Evolutionary conservation across 805 yeast genomes (phyloP).

Genomic region (Komagataella populi): DNA sequence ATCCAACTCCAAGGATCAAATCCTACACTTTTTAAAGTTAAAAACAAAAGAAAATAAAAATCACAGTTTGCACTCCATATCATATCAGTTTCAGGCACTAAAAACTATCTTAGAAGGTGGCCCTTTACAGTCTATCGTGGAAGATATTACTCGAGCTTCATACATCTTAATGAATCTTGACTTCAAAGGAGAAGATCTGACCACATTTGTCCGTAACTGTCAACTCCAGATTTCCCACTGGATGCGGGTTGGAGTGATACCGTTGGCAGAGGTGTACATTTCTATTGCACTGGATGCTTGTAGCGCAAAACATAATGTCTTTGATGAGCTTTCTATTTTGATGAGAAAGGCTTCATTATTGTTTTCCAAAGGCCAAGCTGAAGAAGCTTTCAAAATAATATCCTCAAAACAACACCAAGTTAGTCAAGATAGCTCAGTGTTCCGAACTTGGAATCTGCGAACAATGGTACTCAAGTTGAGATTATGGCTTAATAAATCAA

Average conservation of each 20-base stretch:
- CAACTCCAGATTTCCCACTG: conserved; percentile 32
- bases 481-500: conserved; percentile 23
- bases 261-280: conserved; percentile 31
- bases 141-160: conserved; percentile 42
- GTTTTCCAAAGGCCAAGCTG: conserved; percentile 26
- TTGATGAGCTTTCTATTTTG: conserved; percentile 24
- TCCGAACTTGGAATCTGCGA: conserved; percentile 26
- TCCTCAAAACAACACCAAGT: conserved; percentile 15
- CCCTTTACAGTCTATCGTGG: conserved; percentile 29
- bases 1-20: conserved; percentile 42
- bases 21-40: conserved; percentile 44
- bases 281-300: conserved; percentile 30
- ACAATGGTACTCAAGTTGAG: conserved; percentile 24
- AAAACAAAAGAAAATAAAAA: conserved; percentile 36
- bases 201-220: conserved; percentile 31
- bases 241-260: conserved; percentile 36
- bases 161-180: conserved; percentile 40
- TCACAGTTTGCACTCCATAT: conserved; percentile 37
- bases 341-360: conserved; percentile 24
- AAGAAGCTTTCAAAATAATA: conserved; percentile 22
- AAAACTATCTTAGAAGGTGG: conserved; percentile 40
- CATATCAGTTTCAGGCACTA: conserved; percentile 52
- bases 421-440: conserved; percentile 22
- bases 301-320: conserved; percentile 17
- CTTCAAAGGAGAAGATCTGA: conserved; percentile 14